Evolutionary conservation across 2,329 filamentous ascomycete species (phyloP).

Genomic region (Pseudocercospora ulei): DNA sequence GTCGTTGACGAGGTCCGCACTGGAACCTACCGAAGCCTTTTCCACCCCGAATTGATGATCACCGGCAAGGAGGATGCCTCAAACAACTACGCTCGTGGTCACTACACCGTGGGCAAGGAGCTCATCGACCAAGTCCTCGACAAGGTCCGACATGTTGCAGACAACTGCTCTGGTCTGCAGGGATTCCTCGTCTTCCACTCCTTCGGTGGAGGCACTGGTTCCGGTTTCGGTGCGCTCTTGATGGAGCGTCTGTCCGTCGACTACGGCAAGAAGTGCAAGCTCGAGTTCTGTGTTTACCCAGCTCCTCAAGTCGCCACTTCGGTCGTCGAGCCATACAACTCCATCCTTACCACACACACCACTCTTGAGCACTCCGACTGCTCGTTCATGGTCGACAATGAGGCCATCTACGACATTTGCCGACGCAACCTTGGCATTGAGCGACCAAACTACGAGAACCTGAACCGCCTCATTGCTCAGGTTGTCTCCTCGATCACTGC

Average conservation of each 20-base stretch:
- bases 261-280: slow-evolving; percentile 99
- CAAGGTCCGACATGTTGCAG: slow-evolving; percentile 93
- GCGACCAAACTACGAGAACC: slow-evolving; percentile 95
- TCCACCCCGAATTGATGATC: slow-evolving; percentile 99
- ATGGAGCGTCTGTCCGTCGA: slow-evolving; percentile 99
- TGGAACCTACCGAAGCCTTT: slow-evolving; percentile 87
- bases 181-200: slow-evolving; percentile 99
- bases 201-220: slow-evolving; percentile 97
- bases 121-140: slow-evolving; percentile 96
- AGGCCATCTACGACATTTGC: slow-evolving; percentile 99
- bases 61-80: slow-evolving; percentile 99
- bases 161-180: slow-evolving; percentile 96
- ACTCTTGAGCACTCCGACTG: slow-evolving; percentile 99
- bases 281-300: slow-evolving; percentile 99
- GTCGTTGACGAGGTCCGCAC: slow-evolving; percentile 99
- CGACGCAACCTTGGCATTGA: slow-evolving; percentile 93
- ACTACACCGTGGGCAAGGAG: slow-evolving; percentile 99
- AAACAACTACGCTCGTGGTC: slow-evolving; percentile 99
- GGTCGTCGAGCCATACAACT: slow-evolving; percentile 99
- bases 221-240: slow-evolving; percentile 92
- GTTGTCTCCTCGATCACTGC: slow-evolving; percentile 98
- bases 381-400: slow-evolving; percentile 99
- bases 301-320: slow-evolving; percentile 94
- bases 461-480: slow-evolving; percentile 97
- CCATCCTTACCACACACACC: slow-evolving; percentile 96